phyloP scores from a whole-genome alignment of 768 basidiomycete genomes.

The Paxillus involutus region DNA sequence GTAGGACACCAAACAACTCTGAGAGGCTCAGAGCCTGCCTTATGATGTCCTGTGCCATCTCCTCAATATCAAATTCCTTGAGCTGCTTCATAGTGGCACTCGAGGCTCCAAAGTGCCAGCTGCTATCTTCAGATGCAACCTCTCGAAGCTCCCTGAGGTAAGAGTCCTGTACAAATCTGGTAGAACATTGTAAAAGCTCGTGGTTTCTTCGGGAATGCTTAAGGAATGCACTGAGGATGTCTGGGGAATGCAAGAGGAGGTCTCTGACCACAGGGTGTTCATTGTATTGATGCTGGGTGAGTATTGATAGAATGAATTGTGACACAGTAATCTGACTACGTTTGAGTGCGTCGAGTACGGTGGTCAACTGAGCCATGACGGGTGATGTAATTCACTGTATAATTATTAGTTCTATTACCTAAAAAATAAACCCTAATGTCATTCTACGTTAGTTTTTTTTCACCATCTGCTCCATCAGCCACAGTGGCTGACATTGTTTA shows the following conservation, averaged over 20 bases:
- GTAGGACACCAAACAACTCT: not conserved
- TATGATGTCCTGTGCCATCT: conserved; percentile 5
- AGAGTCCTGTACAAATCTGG: not conserved
- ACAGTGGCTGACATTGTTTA: no score
- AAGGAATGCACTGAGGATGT: not conserved
- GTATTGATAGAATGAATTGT: not conserved
- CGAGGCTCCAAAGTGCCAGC: conserved; percentile 11
- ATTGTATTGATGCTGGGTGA: not conserved
- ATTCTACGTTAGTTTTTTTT: no score
- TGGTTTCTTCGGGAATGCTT: not conserved
- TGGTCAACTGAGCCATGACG: not conserved
- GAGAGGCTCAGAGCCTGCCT: conserved; percentile 7
- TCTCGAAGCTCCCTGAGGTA: not conserved
- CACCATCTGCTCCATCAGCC: no score
- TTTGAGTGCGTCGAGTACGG: conserved; percentile 17
- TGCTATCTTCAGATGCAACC: conserved; percentile 1
- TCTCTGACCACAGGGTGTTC: not conserved
- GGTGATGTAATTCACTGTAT: not conserved
- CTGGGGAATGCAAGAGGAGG: not conserved
- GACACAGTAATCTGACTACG: conserved; percentile 19
- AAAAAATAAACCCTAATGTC: no score
- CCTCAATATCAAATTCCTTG: conserved; percentile 5
- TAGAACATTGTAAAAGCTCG: not conserved
- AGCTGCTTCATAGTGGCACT: conserved; percentile 3
- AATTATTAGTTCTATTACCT: no score